phyloP scores from a whole-genome alignment of 495 filamentous ascomycete species.

The Rhypophila decipiens region DNA sequence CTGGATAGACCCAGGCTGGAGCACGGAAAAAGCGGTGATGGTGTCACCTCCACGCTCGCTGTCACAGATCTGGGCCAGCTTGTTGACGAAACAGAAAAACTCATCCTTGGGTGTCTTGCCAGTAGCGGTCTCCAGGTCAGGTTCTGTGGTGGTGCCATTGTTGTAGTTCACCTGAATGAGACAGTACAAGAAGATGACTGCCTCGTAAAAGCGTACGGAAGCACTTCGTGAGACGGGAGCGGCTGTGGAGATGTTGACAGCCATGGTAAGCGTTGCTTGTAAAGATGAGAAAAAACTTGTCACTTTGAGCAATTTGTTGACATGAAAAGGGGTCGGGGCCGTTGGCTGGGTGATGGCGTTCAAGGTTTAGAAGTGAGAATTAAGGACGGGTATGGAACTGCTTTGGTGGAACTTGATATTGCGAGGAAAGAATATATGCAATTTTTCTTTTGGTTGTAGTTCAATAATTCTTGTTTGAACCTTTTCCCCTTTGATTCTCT shows the following conservation, averaged over 20 bases:
- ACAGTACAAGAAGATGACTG: constrained; percentile 9
- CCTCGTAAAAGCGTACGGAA: constrained; percentile 17
- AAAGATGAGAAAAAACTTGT: not conserved
- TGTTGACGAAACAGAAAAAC: constrained; percentile 21
- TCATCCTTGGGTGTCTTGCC: constrained; percentile 4
- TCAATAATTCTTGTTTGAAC: too few relatives aligned
- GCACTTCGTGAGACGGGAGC: constrained; percentile 5
- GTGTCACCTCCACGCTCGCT: constrained; percentile 8
- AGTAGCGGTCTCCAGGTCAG: constrained; percentile 8
- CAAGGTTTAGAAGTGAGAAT: not conserved
- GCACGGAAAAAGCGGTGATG: constrained; percentile 14
- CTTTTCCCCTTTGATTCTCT: too few relatives aligned
- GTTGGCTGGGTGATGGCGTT: not conserved
- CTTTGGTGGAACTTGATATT: not conserved
- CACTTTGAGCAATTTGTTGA: not conserved
- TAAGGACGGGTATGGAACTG: not conserved
- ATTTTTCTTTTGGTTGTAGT: not conserved
- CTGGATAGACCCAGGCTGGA: constrained; percentile 13
- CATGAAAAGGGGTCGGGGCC: not conserved
- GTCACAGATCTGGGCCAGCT: constrained; percentile 22
- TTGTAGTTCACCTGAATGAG: constrained; percentile 3
- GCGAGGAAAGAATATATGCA: not conserved
- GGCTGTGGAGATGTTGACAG: not conserved
- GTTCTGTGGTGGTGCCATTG: not conserved
- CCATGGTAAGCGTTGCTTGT: not conserved